Evolutionary conservation across 768 basidiomycete species (phyloP), one percentile per base, ranked within the genome.

Genomic region (Crassisporium funariophilum): DNA sequence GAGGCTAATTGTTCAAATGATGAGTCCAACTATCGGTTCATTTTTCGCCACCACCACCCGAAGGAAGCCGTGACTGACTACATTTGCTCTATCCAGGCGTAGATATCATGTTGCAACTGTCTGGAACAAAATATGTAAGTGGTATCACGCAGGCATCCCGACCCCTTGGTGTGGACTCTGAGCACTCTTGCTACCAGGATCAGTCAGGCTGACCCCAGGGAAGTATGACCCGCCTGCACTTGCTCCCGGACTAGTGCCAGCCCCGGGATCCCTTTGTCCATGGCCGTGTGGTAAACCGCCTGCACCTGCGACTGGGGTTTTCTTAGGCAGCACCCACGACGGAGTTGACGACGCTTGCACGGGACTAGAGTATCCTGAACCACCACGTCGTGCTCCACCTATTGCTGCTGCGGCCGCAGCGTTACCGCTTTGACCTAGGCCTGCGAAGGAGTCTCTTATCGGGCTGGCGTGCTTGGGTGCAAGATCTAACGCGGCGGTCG

Each of bases 241-340:
- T n/a, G n/a, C n/a, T n/a, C n/a, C n/a, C n/a, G n/a, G n/a, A 31
- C 29, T 31, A 31, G 3, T n/a, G 5, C 29, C 29, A 31, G n/a
- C 29, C n/a, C n/a, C n/a, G n/a, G n/a, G n/a, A 31, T 31, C 29
- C 29, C 5, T 31, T n/a, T 31, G 29, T 31, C 11, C 29, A 31
- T 31, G 29, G 27, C 7, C 13, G n/a, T 11, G 10, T 2, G 29
- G 29, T 3, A n/a, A 31, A 5, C 29, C 29, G 10, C 29, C 29
- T n/a, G 5, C 29, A 10, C 10, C 29, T 3, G 29, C n/a, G 10
- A n/a, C 29, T 5, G 29, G 29, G 29, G 43, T 41, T 46, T 71
- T 73, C 69, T 73, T 76, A 11, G 74, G 76, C 21, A 77, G 50
- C 1, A 76, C 70, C 76, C 76, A 77, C 29, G 73, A 64, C 7